Conservation (phyloP, 2,329 filamentous ascomycete genomes). For the Exophiala sp. region DNA sequence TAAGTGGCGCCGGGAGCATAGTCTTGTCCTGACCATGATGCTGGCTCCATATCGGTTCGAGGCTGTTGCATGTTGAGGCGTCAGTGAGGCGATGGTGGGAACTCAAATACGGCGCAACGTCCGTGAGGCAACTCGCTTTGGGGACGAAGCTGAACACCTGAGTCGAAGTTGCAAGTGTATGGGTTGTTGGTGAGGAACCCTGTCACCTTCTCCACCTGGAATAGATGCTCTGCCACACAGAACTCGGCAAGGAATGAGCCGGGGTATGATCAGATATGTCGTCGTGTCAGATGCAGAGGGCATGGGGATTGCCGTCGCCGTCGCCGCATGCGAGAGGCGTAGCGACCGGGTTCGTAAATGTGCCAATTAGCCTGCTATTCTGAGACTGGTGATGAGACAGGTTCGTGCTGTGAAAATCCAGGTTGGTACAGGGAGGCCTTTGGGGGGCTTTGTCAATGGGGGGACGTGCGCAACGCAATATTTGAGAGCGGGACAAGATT, state of each 20-base stretch:
- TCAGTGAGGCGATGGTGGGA: slow-evolving; percentile 11
- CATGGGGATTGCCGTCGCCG: slow-evolving; percentile 9
- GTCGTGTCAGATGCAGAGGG: neutral
- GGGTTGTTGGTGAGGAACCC: neutral
- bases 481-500: slow-evolving; percentile 24
- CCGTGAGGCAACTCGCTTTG: neutral
- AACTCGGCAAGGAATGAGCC: slow-evolving; percentile 6
- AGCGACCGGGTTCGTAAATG: slow-evolving; percentile 2
- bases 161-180: slow-evolving; percentile 3
- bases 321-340: slow-evolving; percentile 2
- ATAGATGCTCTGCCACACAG: neutral
- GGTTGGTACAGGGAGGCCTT: slow-evolving; percentile 10
- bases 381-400: slow-evolving; percentile 20
- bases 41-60: slow-evolving; percentile 16
- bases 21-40: slow-evolving; percentile 19
- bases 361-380: slow-evolving; percentile 13
- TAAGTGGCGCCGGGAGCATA: slow-evolving; percentile 14
- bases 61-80: slow-evolving; percentile 19
- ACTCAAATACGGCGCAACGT: slow-evolving; percentile 9
- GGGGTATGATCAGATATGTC: neutral
- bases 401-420: slow-evolving; percentile 6
- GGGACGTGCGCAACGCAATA: slow-evolving; percentile 15
- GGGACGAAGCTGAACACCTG: neutral
- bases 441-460: slow-evolving; percentile 8
- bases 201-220: neutral